A percentile compares a stretch with the other conserved stretches of the same genome.
These are phyloP conservation scores for Rhynchosporium secalis DNA, from an alignment of 2,329 filamentous ascomycete genomes.

Conservation along the genomic window DNA sequence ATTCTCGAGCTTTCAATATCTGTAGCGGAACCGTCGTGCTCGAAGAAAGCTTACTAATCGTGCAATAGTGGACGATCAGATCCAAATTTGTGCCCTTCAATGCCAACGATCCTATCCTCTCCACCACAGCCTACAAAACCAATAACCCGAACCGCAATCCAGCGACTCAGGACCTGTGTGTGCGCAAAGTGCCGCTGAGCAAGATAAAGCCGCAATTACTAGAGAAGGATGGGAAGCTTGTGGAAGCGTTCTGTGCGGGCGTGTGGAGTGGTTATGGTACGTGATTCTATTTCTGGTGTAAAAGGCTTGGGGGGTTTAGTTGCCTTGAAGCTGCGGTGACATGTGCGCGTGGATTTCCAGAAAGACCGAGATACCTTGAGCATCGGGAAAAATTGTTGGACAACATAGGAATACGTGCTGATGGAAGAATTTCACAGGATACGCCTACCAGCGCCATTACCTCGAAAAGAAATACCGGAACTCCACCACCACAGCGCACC, in stretches of 20 bases:
- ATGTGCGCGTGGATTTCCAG: no score
- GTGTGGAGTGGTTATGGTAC: constrained; percentile 48
- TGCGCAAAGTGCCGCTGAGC: constrained; percentile 61
- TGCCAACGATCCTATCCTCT: constrained; percentile 62
- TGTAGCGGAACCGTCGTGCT: no score
- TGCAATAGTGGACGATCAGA: constrained; percentile 25
- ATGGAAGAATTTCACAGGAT: constrained; percentile 40
- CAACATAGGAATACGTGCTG: background rate
- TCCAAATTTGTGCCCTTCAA: constrained; percentile 52
- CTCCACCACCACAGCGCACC: constrained; percentile 53
- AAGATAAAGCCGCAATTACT: constrained; percentile 66
- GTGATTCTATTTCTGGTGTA: constrained; percentile 33
- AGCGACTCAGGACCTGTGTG: constrained; percentile 62
- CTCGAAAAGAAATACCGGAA: constrained; percentile 59
- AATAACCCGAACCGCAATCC: constrained; percentile 65
- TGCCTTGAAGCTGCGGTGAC: background rate
- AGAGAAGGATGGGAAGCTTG: constrained; percentile 64
- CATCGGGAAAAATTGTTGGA: background rate
- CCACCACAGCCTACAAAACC: constrained; percentile 54
- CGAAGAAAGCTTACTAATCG: background rate
- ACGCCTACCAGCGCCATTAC: constrained; percentile 57
- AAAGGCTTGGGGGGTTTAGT: background rate
- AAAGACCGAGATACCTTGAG: no score
- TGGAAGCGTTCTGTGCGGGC: constrained; percentile 36
- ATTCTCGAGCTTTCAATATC: no score